Percentiles rank a stretch among this genome's conserved stretches.
Evolutionary conservation across 148 eudicot genomes (phyloP).

Genomic region (Rhododendron williamsianum): DNA sequence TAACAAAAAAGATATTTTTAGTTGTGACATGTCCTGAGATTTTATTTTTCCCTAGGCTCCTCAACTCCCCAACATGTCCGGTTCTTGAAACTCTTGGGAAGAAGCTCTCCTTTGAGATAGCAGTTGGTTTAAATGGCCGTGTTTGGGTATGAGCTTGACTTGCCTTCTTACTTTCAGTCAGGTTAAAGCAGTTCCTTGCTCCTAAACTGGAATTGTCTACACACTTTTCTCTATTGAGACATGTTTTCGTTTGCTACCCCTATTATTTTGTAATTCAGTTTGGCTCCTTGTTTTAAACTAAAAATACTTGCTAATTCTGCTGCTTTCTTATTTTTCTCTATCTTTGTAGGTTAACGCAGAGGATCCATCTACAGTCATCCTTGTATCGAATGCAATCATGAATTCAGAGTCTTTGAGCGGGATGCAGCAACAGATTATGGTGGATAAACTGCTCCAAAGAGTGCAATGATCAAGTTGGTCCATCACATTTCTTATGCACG

Average conservation of each 20-base stretch:
- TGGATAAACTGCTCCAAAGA: constrained; percentile 68
- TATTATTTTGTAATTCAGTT: neutral
- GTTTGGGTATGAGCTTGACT: constrained; percentile 65
- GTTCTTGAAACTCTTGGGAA: constrained; percentile 85
- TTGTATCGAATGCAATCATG: constrained; percentile 76
- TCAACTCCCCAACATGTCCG: constrained; percentile 80
- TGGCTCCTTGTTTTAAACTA: neutral
- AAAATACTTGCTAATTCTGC: neutral
- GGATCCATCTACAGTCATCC: constrained; percentile 56
- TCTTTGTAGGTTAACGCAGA: constrained; percentile 64
- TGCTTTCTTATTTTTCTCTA: neutral
- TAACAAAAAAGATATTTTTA: neutral
- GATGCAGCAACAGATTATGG: constrained; percentile 66
- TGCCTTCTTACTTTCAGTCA: constrained; percentile 7
- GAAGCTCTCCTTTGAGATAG: constrained; percentile 88
- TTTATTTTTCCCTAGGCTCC: constrained; percentile 42
- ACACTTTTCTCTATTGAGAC: neutral
- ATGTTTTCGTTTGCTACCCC: neutral
- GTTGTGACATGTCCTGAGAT: neutral
- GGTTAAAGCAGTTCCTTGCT: neutral
- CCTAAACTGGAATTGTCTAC: neutral
- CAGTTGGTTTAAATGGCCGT: constrained; percentile 89
- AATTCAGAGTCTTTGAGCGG: constrained; percentile 61
- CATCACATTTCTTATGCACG: neutral
- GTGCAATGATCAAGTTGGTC: constrained; percentile 35